Base-by-base conservation (phyloP, 139 green algal genomes). In the Raphidocelis subcapitata region DNA sequence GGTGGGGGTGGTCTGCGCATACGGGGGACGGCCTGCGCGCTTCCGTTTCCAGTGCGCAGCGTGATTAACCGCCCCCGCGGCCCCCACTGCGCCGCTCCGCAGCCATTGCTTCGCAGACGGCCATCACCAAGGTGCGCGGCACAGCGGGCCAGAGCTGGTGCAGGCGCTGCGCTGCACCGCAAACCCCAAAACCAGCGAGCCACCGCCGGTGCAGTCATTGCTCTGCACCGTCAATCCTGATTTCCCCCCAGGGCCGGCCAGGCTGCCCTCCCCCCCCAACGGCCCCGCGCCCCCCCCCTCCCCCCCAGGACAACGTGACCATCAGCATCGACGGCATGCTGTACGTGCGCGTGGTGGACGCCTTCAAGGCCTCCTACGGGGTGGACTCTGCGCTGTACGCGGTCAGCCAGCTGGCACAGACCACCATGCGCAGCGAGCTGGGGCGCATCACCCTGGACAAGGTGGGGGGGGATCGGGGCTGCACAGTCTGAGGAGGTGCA, bases 361-460 rank as follows among this genome's bases (percentile, higher is more conserved):
- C 95, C 4, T 65, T 89, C 49, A 85, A 83, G 51, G 95, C 95
- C 5, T 91, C 75, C 3, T 99, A 99, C 68, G 95, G 94, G 0
- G 95, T 99, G 33, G 92, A 98, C 76, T 92, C 98, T 55, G 85
- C 92, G 5, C 69, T 96, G 52, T 98, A 90, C 62, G 95, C 95
- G 20, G 88, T 98, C 5, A 87, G 90, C 24, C 95, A 98, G 88
- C 89, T 99, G 47, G 95, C 95, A 28, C 92, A 98, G 76, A 98
- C 93, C 15, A 98, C 91, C 31, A 98, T 98, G 93, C 84, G 93
- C 29, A 93, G 83, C 60, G 95, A 99, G 84, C 85, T 99, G 33
- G 95, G 95, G 12, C 98, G 98, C 82, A 98, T 99, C 64, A 93
- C 90, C 0, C 89, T 99, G 47, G 95, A 99, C 88, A 94, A 92